A percentile compares a stretch with the other conserved stretches of the same genome.
Evolutionary conservation across 345 rosid species (phyloP).

Genomic region (Citrus unshiu): DNA sequence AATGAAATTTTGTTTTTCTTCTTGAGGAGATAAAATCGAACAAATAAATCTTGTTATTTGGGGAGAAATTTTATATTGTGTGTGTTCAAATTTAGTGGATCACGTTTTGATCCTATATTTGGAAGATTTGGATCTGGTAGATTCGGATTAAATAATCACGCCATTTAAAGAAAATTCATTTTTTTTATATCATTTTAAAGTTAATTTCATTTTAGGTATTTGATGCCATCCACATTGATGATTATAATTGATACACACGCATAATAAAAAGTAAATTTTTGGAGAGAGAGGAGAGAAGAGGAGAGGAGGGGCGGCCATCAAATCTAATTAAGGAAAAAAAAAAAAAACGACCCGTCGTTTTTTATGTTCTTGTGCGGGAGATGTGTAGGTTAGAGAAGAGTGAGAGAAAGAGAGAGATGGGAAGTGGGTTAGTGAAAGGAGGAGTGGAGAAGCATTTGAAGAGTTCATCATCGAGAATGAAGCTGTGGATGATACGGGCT

Average conservation of each 20-base stretch:
- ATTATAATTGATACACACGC: no score
- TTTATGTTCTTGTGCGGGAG: constrained; percentile 9
- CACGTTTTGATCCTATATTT: constrained; percentile 1
- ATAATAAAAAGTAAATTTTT: no score
- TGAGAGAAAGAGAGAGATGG: constrained; percentile 38
- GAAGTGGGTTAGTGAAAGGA: constrained; percentile 43
- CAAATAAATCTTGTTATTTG: neutral
- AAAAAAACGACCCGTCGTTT: neutral
- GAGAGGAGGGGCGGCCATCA: no score
- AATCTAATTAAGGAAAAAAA: no score
- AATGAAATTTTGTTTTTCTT: no score
- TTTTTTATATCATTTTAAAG: neutral
- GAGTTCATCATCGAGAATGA: constrained; percentile 48
- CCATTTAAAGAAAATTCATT: neutral
- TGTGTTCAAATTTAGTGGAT: neutral
- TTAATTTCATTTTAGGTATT: neutral
- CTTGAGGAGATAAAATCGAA: neutral
- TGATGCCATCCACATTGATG: constrained; percentile 34
- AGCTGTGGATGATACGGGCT: constrained; percentile 91
- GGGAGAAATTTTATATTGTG: neutral
- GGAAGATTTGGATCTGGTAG: constrained; percentile 31
- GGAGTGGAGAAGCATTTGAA: constrained; percentile 33
- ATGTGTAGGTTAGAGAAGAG: constrained; percentile 46
- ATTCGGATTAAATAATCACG: neutral
- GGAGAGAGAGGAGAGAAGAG: neutral